A percentile compares a stretch with the other conserved stretches of the same genome.
These are phyloP conservation scores for Rhododendron mucronatum DNA, from an alignment of 148 eudicot genomes.

Conservation along the genomic window DNA sequence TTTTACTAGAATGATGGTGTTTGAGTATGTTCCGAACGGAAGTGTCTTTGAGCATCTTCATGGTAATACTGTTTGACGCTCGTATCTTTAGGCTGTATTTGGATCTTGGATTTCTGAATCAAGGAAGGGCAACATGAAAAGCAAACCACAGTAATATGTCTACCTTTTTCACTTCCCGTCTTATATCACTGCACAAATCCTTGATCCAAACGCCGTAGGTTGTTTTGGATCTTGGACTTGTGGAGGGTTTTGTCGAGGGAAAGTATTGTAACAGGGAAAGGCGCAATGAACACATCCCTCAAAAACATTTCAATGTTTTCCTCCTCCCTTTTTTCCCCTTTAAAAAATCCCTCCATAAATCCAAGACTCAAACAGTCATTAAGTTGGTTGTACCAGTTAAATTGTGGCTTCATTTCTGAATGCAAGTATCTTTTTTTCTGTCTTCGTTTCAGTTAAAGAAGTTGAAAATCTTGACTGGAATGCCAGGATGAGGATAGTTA, in stretches of 20 bases:
- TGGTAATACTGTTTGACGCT: conserved; percentile 31
- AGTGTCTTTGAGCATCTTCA: conserved; percentile 85
- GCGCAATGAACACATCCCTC: background rate
- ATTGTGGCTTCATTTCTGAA: background rate
- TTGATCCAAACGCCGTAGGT: background rate
- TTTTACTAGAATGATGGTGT: conserved; percentile 91
- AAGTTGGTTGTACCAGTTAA: background rate
- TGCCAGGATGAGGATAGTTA: conserved; percentile 68
- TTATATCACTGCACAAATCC: background rate
- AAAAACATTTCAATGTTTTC: background rate
- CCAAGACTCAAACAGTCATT: background rate
- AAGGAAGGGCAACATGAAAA: background rate
- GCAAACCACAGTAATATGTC: background rate
- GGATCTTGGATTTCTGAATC: background rate
- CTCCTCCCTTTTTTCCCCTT: background rate
- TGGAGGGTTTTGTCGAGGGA: background rate
- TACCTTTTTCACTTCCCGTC: background rate
- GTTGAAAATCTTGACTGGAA: conserved; percentile 90
- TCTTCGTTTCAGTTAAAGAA: conserved; percentile 58
- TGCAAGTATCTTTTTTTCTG: background rate
- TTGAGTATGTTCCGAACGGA: conserved; percentile 92
- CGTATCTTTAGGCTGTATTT: background rate
- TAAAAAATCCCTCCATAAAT: background rate
- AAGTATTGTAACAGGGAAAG: background rate
- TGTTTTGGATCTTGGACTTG: background rate